phyloP scores from a whole-genome alignment of 2,329 filamentous ascomycete species.

The Nemania bipapillata region DNA sequence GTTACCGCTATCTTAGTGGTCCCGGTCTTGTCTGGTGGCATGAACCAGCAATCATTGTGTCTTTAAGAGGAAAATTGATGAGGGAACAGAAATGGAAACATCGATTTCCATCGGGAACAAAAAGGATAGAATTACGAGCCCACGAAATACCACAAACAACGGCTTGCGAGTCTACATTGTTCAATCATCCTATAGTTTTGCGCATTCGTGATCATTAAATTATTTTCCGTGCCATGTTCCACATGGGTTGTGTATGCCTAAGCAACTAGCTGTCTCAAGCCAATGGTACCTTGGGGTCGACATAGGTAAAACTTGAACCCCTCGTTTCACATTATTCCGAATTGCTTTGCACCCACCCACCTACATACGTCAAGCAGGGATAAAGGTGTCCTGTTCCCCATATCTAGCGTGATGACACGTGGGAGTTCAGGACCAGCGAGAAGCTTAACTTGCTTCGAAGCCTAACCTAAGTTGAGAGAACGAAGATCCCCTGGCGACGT shows the following conservation, averaged over 20 bases:
- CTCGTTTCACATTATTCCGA: background rate
- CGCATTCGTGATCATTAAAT: background rate
- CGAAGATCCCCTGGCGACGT: background rate
- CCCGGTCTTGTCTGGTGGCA: background rate
- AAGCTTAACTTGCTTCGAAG: background rate
- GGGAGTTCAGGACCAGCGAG: background rate
- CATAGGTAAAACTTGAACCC: too few relatives aligned
- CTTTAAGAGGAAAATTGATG: slow-evolving; percentile 13
- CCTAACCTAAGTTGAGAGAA: background rate
- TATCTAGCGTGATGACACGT: background rate
- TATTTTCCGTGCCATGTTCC: slow-evolving; percentile 9
- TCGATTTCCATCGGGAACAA: slow-evolving; percentile 19
- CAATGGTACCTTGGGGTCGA: background rate
- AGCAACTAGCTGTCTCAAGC: background rate
- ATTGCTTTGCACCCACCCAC: background rate
- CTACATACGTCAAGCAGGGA: too few relatives aligned
- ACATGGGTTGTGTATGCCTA: background rate
- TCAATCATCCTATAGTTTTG: background rate
- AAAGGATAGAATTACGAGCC: slow-evolving; percentile 39
- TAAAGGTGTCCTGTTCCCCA: background rate
- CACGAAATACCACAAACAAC: slow-evolving; percentile 28
- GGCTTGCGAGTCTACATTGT: slow-evolving; percentile 13
- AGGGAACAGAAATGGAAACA: slow-evolving; percentile 3
- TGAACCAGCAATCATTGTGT: slow-evolving; percentile 26
- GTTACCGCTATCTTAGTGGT: slow-evolving; percentile 5